These are phyloP conservation scores for Fomitopsis schrenkii DNA, from an alignment of 1,284 basidiomycete species.

Conservation along the genomic window DNA sequence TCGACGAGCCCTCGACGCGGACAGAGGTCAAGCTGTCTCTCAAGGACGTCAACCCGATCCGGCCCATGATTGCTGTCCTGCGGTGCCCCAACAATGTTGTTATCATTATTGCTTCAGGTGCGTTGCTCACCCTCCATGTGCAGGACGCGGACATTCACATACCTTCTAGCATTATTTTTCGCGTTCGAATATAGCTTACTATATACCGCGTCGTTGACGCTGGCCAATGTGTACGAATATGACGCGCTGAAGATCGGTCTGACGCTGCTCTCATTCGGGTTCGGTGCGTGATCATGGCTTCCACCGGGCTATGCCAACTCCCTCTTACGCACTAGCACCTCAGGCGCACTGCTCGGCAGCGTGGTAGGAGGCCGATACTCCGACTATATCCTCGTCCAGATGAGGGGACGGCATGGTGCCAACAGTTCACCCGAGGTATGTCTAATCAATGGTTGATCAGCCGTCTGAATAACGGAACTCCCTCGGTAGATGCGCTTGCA, in stretches of 20 bases:
- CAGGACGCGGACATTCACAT: not conserved
- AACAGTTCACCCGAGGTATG: conserved; percentile 62
- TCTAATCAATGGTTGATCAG: not conserved
- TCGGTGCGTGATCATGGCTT: conserved; percentile 37
- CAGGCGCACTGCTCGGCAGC: conserved; percentile 66
- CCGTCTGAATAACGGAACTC: not conserved
- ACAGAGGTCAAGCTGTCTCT: conserved; percentile 53
- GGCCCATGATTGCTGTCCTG: conserved; percentile 55
- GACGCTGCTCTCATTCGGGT: conserved; percentile 70
- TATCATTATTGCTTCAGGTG: conserved; percentile 69
- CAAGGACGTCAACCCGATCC: conserved; percentile 70
- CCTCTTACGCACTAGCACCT: not conserved
- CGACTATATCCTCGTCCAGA: conserved; percentile 54
- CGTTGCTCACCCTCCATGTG: conserved; percentile 14
- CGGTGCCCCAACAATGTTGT: conserved; percentile 62
- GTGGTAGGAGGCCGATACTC: conserved; percentile 77
- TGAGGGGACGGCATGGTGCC: conserved; percentile 60
- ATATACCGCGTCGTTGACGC: conserved; percentile 72
- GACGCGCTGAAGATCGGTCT: conserved; percentile 70
- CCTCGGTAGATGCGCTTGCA: conserved; percentile 62
- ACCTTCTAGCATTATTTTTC: conserved; percentile 56
- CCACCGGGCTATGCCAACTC: not conserved
- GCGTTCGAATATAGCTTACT: conserved; percentile 64
- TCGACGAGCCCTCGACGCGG: conserved; percentile 4
- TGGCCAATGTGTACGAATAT: conserved; percentile 62